A percentile compares a stretch with the other conserved stretches of the same genome.
Evolutionary conservation across 1,284 basidiomycete species (phyloP).

Genomic region (Rhodotorula sp.): DNA sequence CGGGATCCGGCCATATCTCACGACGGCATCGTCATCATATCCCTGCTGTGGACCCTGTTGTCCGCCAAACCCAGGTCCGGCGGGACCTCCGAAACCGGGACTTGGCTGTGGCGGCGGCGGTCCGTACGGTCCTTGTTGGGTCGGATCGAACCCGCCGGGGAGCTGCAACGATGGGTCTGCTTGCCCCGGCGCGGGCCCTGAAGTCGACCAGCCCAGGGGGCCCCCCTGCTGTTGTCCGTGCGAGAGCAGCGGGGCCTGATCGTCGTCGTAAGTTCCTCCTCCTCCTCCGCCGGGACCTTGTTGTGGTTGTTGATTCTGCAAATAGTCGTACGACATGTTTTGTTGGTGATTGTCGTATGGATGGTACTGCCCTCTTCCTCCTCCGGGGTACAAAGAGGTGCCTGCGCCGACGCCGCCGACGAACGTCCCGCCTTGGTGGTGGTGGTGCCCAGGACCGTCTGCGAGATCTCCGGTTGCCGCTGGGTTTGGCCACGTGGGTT

Average conservation of each 20-base stretch:
- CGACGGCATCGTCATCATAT: slow-evolving; percentile 46
- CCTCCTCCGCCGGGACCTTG: not conserved
- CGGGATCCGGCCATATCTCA: slow-evolving; percentile 75
- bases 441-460: not conserved
- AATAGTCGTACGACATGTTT: not conserved
- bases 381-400: not conserved
- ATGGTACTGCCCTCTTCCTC: not conserved
- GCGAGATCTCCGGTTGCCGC: not conserved
- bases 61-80: not conserved
- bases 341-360: not conserved
- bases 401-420: not conserved
- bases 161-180: slow-evolving; percentile 14
- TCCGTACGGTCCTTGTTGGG: no score
- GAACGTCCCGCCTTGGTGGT: not conserved
- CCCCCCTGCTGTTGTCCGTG: not conserved
- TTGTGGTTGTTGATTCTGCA: not conserved
- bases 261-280: slow-evolving; percentile 21
- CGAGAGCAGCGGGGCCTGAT: slow-evolving; percentile 18
- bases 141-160: slow-evolving; percentile 37
- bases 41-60: not conserved
- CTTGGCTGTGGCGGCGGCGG: slow-evolving; percentile 7
- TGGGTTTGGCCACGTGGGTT: slow-evolving; percentile 4
- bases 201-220: slow-evolving; percentile 17
- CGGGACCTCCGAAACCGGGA: not conserved
- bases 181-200: slow-evolving; percentile 14